phyloP scores from a whole-genome alignment of 2,329 filamentous ascomycete genomes.

The Mycogone perniciosa region DNA sequence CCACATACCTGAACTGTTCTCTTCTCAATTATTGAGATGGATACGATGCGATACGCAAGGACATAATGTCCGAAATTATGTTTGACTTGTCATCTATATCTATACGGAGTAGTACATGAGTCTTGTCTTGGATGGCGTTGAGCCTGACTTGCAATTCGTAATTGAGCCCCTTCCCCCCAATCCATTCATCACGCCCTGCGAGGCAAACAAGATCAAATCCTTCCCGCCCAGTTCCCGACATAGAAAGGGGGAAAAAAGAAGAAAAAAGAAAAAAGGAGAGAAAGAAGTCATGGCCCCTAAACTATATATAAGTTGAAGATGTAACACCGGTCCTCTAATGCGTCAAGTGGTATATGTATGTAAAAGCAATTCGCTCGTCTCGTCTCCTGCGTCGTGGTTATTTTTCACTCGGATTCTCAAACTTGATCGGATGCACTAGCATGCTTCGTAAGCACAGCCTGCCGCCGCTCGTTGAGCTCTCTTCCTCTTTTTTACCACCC shows the following conservation, averaged over 20 bases:
- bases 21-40: too few species aligned
- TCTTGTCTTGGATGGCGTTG: background rate
- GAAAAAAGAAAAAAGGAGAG: background rate
- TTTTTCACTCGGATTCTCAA: conserved; percentile 45
- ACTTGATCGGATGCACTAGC: conserved; percentile 77
- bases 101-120: too few species aligned
- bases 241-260: background rate
- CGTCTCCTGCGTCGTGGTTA: background rate
- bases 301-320: background rate
- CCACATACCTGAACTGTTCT: too few species aligned
- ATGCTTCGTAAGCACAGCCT: conserved; percentile 75
- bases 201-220: background rate
- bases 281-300: background rate
- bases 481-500: conserved; percentile 48
- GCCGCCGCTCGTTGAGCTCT: conserved; percentile 41
- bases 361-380: background rate
- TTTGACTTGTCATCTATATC: too few species aligned
- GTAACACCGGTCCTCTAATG: conserved; percentile 9
- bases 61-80: too few species aligned
- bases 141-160: too few species aligned
- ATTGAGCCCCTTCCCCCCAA: too few species aligned
- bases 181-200: background rate
- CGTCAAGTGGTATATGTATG: conserved; percentile 1
- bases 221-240: background rate
- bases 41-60: too few species aligned